Conservation (phyloP, 1,284 basidiomycete genomes). For the Sporisorium reilianum region DNA sequence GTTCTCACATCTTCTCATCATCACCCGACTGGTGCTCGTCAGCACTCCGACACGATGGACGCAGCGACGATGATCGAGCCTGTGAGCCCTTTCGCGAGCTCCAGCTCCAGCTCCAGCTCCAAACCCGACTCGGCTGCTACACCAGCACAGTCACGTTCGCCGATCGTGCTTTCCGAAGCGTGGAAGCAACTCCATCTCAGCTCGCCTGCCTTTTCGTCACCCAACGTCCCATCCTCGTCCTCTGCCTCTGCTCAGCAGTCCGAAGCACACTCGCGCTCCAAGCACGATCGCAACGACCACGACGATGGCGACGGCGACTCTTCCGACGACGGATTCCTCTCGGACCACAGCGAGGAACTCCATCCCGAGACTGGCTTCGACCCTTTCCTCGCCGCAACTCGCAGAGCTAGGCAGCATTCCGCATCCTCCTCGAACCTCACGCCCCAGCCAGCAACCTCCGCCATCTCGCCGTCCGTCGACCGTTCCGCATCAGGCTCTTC, state of each 20-base stretch:
- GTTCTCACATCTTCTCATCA: neutral
- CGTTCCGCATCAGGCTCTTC: slow-evolving; percentile 21
- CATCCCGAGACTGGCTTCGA: slow-evolving; percentile 51
- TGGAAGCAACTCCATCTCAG: slow-evolving; percentile 42
- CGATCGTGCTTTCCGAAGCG: slow-evolving; percentile 42
- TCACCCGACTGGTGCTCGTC: neutral
- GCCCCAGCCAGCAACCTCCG: slow-evolving; percentile 3
- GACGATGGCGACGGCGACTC: slow-evolving; percentile 31
- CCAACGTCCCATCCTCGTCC: neutral
- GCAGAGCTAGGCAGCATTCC: slow-evolving; percentile 34
- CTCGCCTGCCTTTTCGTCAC: slow-evolving; percentile 21
- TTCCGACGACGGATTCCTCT: slow-evolving; percentile 44
- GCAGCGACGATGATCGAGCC: neutral
- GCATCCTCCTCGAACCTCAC: slow-evolving; percentile 17
- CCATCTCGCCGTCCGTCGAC: slow-evolving; percentile 4
- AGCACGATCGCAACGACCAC: neutral
- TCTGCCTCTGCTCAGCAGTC: neutral
- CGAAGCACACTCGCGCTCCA: neutral
- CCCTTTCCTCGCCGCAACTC: slow-evolving; percentile 41
- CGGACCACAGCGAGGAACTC: slow-evolving; percentile 46
- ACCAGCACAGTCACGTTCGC: slow-evolving; percentile 20
- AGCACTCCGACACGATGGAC: slow-evolving; percentile 10
- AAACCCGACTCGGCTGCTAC: slow-evolving; percentile 4
- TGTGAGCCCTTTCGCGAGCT: neutral
- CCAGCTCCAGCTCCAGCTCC: slow-evolving; percentile 4